Percentiles rank a stretch among this genome's conserved stretches.
These are phyloP conservation scores for Tephrocybe sp. DNA, from an alignment of 768 basidiomycete species.

Conservation along the genomic window DNA sequence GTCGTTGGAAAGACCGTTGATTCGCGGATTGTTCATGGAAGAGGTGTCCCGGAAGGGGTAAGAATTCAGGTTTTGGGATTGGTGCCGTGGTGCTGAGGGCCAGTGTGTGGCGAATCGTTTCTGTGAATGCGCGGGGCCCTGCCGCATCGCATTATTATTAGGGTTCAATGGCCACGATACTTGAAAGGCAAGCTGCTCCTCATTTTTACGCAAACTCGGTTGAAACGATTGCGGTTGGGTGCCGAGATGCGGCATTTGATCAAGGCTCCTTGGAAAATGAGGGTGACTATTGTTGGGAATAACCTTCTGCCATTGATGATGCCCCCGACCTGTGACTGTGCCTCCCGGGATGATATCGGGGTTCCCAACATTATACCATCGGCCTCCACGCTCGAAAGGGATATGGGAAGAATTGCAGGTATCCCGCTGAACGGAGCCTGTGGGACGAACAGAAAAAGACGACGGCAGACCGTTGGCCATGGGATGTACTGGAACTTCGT, in stretches of 20 bases:
- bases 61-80: conserved; percentile 14
- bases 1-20: not conserved
- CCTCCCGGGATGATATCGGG: not conserved
- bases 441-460: not conserved
- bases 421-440: not conserved
- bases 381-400: not conserved
- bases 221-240: conserved; percentile 3
- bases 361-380: not conserved
- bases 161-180: not conserved
- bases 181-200: not conserved
- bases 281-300: conserved; percentile 1
- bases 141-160: no score
- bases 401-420: not conserved
- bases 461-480: not conserved
- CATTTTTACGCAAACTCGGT: not conserved
- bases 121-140: no score
- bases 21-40: not conserved
- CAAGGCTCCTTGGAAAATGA: not conserved
- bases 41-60: conserved; percentile 6
- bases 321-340: not conserved
- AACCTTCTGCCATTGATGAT: conserved; percentile 5
- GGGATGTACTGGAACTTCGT: not conserved
- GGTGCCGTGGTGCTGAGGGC: conserved; percentile 4
- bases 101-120: not conserved
- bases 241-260: not conserved